Conservation (phyloP, 208 protist genomes). For the Angomonas ambiguus region DNA sequence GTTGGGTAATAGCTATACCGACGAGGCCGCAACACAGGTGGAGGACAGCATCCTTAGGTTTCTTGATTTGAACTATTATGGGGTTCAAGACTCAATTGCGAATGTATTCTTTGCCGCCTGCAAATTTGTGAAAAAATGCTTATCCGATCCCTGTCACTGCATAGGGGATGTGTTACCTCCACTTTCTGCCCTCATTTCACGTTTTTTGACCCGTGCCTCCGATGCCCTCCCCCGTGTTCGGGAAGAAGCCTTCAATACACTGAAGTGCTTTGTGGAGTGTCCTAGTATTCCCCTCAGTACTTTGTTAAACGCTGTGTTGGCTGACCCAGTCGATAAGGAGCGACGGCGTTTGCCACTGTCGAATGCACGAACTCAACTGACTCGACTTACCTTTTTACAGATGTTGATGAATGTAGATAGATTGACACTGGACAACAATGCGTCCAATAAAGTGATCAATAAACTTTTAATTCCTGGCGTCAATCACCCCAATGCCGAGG, state of each 20-base stretch:
- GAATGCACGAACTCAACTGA: constrained; percentile 59
- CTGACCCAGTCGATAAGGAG: constrained; percentile 73
- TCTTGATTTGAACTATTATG: constrained; percentile 63
- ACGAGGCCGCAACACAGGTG: constrained; percentile 5
- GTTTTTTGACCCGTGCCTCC: constrained; percentile 65
- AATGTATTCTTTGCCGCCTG: constrained; percentile 70
- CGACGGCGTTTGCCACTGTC: constrained; percentile 42
- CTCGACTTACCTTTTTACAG: constrained; percentile 58
- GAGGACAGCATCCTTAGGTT: constrained; percentile 74
- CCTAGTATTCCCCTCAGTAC: constrained; percentile 22
- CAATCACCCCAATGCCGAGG: constrained; percentile 72
- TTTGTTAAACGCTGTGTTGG: constrained; percentile 45
- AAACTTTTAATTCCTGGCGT: constrained; percentile 68
- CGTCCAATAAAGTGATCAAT: constrained; percentile 28
- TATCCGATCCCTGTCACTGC: constrained; percentile 42
- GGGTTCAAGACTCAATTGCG: constrained; percentile 78
- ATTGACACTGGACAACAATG: constrained; percentile 8
- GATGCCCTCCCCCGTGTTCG: constrained; percentile 65
- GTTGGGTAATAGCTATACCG: constrained; percentile 21
- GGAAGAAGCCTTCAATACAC: constrained; percentile 59
- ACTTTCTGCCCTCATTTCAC: constrained; percentile 54
- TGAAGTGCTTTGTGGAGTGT: constrained; percentile 51
- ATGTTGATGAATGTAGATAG: constrained; percentile 19
- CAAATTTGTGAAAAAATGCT: constrained; percentile 56
- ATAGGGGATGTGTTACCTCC: constrained; percentile 33